Conservation (phyloP, 108 stramenopile genomes). For the Aurantiochytrium sp. region DNA sequence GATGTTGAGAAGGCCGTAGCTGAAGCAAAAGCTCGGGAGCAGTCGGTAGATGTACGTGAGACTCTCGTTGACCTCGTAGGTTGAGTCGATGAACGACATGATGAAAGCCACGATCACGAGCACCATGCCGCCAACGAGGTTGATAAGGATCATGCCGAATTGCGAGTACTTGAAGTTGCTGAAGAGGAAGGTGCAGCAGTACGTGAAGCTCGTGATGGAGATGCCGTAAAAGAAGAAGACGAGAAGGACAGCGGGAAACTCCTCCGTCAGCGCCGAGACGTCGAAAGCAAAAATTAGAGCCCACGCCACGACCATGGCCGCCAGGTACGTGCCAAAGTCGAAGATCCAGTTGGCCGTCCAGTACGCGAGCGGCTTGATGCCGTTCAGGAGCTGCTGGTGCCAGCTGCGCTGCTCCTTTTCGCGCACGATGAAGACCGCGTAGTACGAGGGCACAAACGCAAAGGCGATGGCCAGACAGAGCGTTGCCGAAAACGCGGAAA, state of each 20-base stretch:
- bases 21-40: slow-evolving; percentile 21
- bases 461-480: slow-evolving; percentile 50
- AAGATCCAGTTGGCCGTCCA: slow-evolving; percentile 49
- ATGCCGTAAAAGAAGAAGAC: slow-evolving; percentile 46
- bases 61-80: background rate
- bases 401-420: slow-evolving; percentile 42
- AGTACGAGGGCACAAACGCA: slow-evolving; percentile 51
- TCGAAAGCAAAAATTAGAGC: slow-evolving; percentile 36
- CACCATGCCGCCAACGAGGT: background rate
- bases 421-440: slow-evolving; percentile 49
- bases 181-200: background rate
- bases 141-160: background rate
- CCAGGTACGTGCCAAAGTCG: slow-evolving; percentile 42
- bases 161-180: background rate
- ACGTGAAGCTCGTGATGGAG: background rate
- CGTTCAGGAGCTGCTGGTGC: slow-evolving; percentile 53
- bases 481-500: slow-evolving; percentile 37
- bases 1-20: slow-evolving; percentile 24
- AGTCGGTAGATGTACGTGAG: slow-evolving; percentile 30
- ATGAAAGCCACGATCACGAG: slow-evolving; percentile 29
- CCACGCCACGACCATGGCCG: slow-evolving; percentile 42
- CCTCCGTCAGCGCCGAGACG: slow-evolving; percentile 7
- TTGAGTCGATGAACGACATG: background rate
- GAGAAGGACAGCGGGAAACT: slow-evolving; percentile 40
- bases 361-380: slow-evolving; percentile 50